Evolutionary conservation across 441 rosid species (phyloP).

Genomic region (Manihot esculenta): DNA sequence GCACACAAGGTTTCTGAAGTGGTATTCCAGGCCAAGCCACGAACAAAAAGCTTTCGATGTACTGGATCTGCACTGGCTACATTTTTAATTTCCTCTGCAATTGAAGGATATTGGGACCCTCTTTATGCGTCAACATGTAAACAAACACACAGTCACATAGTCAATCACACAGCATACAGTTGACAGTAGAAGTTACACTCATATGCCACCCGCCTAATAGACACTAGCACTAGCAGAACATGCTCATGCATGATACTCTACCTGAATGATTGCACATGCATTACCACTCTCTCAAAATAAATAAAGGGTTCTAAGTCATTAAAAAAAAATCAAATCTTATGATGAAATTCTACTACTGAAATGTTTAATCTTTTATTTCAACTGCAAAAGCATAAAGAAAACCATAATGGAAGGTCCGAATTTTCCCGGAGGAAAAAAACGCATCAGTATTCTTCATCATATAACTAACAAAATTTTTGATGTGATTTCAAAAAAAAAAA

Average conservation of each 20-base stretch:
- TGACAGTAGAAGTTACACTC: slow-evolving; percentile 29
- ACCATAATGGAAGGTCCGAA: neutral
- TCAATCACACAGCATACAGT: slow-evolving; percentile 65
- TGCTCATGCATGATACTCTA: slow-evolving; percentile 4
- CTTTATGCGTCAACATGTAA: slow-evolving; percentile 69
- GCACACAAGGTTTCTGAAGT: slow-evolving; percentile 74
- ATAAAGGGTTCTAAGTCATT: neutral
- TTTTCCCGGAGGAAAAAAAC: too few relatives aligned
- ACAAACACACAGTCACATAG: slow-evolving; percentile 53
- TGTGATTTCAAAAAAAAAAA: too few relatives aligned
- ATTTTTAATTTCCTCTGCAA: slow-evolving; percentile 73
- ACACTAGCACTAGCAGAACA: slow-evolving; percentile 22
- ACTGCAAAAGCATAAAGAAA: neutral
- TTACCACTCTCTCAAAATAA: neutral
- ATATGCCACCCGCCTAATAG: slow-evolving; percentile 15
- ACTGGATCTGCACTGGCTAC: slow-evolving; percentile 79
- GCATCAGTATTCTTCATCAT: too few relatives aligned
- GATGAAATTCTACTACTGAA: neutral
- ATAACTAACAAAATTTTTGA: too few relatives aligned
- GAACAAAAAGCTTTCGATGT: slow-evolving; percentile 87
- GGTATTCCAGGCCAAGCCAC: slow-evolving; percentile 89
- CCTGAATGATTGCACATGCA: neutral
- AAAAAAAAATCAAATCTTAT: neutral
- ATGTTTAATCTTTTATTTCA: neutral
- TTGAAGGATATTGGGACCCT: slow-evolving; percentile 66